Percentiles rank a stretch among this genome's conserved stretches.
Evolutionary conservation across 306 rosid genomes (phyloP).

Genomic region (Urtica urens): DNA sequence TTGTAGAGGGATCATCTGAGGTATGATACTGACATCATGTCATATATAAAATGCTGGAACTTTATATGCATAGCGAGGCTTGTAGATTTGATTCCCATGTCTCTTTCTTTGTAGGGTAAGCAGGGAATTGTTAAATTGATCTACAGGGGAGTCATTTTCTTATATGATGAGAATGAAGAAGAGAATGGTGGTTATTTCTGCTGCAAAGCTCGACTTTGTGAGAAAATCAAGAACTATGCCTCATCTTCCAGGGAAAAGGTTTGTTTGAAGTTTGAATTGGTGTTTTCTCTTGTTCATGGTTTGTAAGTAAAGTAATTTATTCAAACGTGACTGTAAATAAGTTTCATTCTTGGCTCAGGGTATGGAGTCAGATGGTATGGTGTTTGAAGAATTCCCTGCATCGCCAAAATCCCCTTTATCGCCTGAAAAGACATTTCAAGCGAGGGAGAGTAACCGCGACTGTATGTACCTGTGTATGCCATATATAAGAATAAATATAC

Average conservation of each 20-base stretch:
- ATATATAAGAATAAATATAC: slow-evolving; percentile 5
- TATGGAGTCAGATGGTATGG: slow-evolving; percentile 34
- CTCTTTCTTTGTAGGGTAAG: slow-evolving; percentile 52
- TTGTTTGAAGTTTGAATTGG: too few relatives aligned
- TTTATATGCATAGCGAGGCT: not conserved
- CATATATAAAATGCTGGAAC: slow-evolving; percentile 6
- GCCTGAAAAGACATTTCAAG: slow-evolving; percentile 72
- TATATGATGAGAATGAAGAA: slow-evolving; percentile 51
- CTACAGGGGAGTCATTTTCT: slow-evolving; percentile 58
- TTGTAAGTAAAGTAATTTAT: not conserved
- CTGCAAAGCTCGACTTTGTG: slow-evolving; percentile 67
- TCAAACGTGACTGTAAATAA: not conserved
- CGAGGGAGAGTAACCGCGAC: slow-evolving; percentile 41
- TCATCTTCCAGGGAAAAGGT: slow-evolving; percentile 57
- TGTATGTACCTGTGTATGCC: slow-evolving; percentile 34
- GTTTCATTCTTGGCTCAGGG: slow-evolving; percentile 44
- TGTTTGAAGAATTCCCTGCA: slow-evolving; percentile 52
- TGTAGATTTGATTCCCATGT: slow-evolving; percentile 9
- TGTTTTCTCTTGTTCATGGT: not conserved
- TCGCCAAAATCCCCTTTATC: slow-evolving; percentile 89
- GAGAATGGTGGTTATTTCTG: slow-evolving; percentile 75
- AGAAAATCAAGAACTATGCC: slow-evolving; percentile 53
- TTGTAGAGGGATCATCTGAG: slow-evolving; percentile 65
- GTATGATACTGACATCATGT: slow-evolving; percentile 27
- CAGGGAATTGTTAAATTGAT: slow-evolving; percentile 79